Evolutionary conservation across 345 rosid species (phyloP), one percentile per base, ranked within the genome.

Genomic region (Eucalyptus pauciflora): DNA sequence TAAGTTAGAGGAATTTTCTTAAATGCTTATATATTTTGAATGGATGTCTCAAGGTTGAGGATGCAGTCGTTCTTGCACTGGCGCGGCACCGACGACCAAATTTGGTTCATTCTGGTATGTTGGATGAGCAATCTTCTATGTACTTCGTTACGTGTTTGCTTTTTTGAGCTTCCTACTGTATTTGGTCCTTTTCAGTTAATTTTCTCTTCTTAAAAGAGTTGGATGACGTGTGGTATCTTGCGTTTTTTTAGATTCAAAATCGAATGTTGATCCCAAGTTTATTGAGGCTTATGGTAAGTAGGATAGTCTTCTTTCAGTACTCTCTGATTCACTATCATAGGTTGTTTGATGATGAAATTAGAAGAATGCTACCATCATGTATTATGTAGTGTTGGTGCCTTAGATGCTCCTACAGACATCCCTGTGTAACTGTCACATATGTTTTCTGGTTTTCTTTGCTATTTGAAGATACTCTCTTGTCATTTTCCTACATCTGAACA

Each of bases 11-110:
- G 27, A 41, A 48, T 50, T 88, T 86, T 37, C 14, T 15, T 27
- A 52, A 29, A 46, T 33, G 27, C 18, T 71, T 76, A 18, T 64
- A 18, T 88, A 58, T 7, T 88, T 87, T 86, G 69, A 86, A 86
- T 24, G 71, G 45, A 67, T 88, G 58, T 67, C 90, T 88, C 81
- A 90, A 98, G 99, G 96, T 98, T 90, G 99, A 97, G 90, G 98
- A 98, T 90, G 99, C 99, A 13, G 96, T 97, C 86, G 90, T 94
- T 50, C 97, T 96, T 89, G 96, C 97, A 88, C 89, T 96, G 87
- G 93, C 95, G 5, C 96, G 88, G 88, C 92, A 90, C 81, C 96
- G 96, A 91, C 92, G 95, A 86, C 94, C 97, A 64, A 93, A 94
- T 92, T 88, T 92, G 89, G 91, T 93, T 92, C 93, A 91, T 90